Conservation (phyloP, 2,329 filamentous ascomycete species). For the Aspergillus floridensis region DNA sequence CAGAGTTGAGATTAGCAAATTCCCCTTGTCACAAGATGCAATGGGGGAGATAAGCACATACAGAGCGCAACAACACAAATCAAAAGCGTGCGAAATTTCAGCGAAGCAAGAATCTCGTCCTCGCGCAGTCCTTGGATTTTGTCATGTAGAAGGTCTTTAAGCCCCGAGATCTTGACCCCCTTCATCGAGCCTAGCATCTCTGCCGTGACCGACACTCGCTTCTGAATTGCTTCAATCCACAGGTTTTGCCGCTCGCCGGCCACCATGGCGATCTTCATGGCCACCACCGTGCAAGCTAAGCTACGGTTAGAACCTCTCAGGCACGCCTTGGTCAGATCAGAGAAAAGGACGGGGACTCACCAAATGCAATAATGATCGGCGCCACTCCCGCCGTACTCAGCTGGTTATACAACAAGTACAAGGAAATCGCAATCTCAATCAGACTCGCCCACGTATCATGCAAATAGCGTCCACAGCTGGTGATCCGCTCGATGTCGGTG, state of each 20-base stretch:
- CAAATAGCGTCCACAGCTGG: constrained; percentile 20
- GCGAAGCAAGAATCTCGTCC: constrained; percentile 30
- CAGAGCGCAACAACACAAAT: constrained; percentile 8
- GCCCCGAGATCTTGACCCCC: constrained; percentile 39
- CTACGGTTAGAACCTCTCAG: neutral
- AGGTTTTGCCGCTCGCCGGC: constrained; percentile 17
- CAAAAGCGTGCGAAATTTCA: constrained; percentile 26
- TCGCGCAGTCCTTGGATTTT: constrained; percentile 36
- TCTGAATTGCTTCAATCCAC: constrained; percentile 29
- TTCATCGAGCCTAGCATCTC: constrained; percentile 39
- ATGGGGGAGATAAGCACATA: neutral
- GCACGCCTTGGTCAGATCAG: neutral
- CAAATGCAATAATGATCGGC: constrained; percentile 22
- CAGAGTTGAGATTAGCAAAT: neutral
- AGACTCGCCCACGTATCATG: constrained; percentile 27
- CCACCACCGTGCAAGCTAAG: neutral
- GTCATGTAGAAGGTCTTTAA: constrained; percentile 29
- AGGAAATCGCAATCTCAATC: constrained; percentile 16
- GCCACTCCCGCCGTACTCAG: constrained; percentile 24
- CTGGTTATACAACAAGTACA: constrained; percentile 20
- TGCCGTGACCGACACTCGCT: constrained; percentile 26
- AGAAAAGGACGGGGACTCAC: neutral
- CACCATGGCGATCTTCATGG: neutral
- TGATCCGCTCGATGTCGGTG: constrained; percentile 32
- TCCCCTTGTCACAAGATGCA: neutral